Evolutionary conservation across 176 grass and related monocot species (phyloP).

Genomic region (Carex scoparia): DNA sequence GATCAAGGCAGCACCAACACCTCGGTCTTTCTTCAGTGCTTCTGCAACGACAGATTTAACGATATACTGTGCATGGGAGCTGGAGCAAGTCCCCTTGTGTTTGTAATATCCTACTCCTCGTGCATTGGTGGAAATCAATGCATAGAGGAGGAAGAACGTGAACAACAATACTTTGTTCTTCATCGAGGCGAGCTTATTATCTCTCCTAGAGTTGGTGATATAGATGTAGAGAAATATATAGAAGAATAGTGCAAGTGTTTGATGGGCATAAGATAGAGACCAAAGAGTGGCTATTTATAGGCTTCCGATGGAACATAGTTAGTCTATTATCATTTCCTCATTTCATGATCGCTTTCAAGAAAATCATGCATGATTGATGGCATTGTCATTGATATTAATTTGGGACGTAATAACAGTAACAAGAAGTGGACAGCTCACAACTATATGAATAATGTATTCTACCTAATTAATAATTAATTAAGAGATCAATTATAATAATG

Average conservation of each 20-base stretch:
- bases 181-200: neutral
- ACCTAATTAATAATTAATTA: too few species aligned
- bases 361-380: too few species aligned
- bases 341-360: too few species aligned
- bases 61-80: conserved; percentile 20
- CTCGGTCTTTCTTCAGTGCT: conserved; percentile 2
- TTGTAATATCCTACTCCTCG: conserved; percentile 33
- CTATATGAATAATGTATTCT: too few species aligned
- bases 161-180: neutral
- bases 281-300: neutral
- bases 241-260: neutral
- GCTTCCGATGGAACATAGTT: neutral
- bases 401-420: too few species aligned
- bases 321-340: too few species aligned
- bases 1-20: conserved; percentile 27
- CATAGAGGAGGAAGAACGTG: neutral
- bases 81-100: neutral
- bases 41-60: conserved; percentile 2
- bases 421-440: too few species aligned
- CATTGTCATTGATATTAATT: too few species aligned
- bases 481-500: too few species aligned
- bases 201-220: neutral
- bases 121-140: neutral
- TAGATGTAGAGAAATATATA: neutral
- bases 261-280: neutral